Base-by-base conservation (phyloP, 176 grass and related monocot genomes). In the Cocos nucifera region DNA sequence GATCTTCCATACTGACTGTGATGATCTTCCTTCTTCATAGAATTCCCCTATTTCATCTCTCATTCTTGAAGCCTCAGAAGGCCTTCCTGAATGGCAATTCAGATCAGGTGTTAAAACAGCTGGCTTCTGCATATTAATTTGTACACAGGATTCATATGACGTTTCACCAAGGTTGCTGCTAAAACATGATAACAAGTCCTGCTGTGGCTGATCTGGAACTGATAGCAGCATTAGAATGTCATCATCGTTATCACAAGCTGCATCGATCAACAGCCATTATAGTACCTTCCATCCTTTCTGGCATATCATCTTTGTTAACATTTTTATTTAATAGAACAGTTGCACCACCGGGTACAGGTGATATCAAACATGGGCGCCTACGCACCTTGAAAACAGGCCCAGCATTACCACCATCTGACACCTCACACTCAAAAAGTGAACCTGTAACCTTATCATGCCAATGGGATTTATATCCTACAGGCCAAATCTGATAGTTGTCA, bases 361-460 rank as follows among this genome's bases (percentile, higher is more conserved):
- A 98, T 21, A 27, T 59, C 32, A 87, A 98, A 67, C 93, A 98
- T 19, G 93, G 79, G 56, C 85, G 62, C 66, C 93, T 81, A 82
- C 79, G 91, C 39, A 89, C 79, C 64, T 69, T 92, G 73, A 98
- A 98, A 60, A 85, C 57, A 59, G 93, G 93, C 50, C 78, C 84
- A 69, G 80, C 73, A 69, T 75, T 86, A 64, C 93, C 87, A 48
- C 76, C 87, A 78, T 92, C 87, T 71, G 59, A 76, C 5, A 92
- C 81, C 63, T 92, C 84, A 67, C 88, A 92, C 63, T 98, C 93
- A 85, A 98, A 98, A 50, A 98, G 70, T 56, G 87, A 98, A 61
- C 93, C 87, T 44, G 93, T 98, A 80, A 88, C 50, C 81, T 72
- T 92, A 60, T 92, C 93, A 78, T 98, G 93, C 87, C 87, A 98